A percentile compares a stretch with the other conserved stretches of the same genome.
Conservation (phyloP, 257 asterid genomes). For the Nemophila menziesii region DNA sequence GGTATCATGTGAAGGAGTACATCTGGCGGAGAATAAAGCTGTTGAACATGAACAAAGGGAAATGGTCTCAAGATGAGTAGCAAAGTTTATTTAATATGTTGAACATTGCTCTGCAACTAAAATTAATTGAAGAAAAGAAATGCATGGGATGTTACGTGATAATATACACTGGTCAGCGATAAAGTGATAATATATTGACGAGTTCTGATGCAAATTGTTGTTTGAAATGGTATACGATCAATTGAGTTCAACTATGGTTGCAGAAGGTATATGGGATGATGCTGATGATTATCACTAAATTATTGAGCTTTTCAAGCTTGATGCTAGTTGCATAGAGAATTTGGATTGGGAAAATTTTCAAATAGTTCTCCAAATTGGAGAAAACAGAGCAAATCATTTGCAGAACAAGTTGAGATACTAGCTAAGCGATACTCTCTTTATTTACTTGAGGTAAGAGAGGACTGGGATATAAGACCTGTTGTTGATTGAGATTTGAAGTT, state of each 20-base stretch:
- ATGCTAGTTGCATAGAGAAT: slow-evolving; percentile 21
- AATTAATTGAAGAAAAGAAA: slow-evolving; percentile 16
- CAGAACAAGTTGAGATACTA: slow-evolving; percentile 22
- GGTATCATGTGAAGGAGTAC: slow-evolving; percentile 22
- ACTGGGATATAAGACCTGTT: slow-evolving; percentile 22
- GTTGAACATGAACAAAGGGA: slow-evolving; percentile 10
- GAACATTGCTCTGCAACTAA: slow-evolving; percentile 14
- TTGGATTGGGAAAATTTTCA: slow-evolving; percentile 23
- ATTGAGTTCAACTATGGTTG: slow-evolving; percentile 22
- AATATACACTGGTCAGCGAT: slow-evolving; percentile 20
- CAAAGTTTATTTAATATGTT: slow-evolving; percentile 20
- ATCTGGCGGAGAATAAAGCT: slow-evolving; percentile 17
- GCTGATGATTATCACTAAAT: slow-evolving; percentile 18
- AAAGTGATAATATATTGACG: slow-evolving; percentile 11
- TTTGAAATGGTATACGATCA: slow-evolving; percentile 17
- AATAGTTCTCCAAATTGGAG: slow-evolving; percentile 21
- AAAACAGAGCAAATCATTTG: slow-evolving; percentile 12
- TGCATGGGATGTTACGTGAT: slow-evolving; percentile 26
- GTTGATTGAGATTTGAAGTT: too few relatives aligned
- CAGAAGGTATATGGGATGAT: slow-evolving; percentile 20
- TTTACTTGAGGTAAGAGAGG: slow-evolving; percentile 16
- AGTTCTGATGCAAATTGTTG: slow-evolving; percentile 12
- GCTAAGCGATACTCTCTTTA: slow-evolving; percentile 15
- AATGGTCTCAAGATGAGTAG: slow-evolving; percentile 26
- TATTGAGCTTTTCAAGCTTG: slow-evolving; percentile 16